Evolutionary conservation across 192 early-diverging fungal genomes (phyloP).

Genomic region (Chytriomyces hyalinus): DNA sequence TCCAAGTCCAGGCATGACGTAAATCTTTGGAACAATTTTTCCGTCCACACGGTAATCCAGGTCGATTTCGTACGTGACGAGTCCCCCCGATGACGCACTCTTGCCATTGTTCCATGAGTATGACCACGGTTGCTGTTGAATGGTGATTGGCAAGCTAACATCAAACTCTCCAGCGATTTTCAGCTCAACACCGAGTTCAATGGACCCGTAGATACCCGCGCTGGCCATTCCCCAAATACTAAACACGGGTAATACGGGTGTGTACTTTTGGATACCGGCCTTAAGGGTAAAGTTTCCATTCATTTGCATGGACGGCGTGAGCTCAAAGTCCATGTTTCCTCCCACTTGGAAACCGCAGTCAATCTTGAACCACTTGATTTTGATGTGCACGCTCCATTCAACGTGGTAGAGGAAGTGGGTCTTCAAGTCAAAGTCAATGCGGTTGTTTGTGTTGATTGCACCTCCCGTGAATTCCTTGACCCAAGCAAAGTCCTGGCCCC

Average conservation of each 20-base stretch:
- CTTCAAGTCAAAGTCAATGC: background rate
- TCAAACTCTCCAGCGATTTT: background rate
- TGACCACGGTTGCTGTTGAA: background rate
- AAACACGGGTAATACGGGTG: slow-evolving; percentile 1
- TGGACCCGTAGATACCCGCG: slow-evolving; percentile 3
- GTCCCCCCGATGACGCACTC: background rate
- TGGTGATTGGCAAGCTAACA: background rate
- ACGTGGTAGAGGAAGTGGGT: background rate
- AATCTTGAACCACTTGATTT: background rate
- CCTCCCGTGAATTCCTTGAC: background rate
- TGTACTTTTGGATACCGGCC: background rate
- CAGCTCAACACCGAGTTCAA: background rate
- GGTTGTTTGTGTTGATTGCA: background rate
- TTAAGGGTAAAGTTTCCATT: background rate
- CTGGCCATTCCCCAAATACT: background rate
- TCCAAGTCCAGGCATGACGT: slow-evolving; percentile 1
- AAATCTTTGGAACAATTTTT: background rate
- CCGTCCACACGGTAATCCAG: background rate
- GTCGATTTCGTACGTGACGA: slow-evolving; percentile 7
- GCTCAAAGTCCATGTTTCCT: background rate
- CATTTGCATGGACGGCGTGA: slow-evolving; percentile 2
- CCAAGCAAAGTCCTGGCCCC: background rate
- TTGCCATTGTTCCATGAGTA: slow-evolving; percentile 6
- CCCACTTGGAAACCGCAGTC: background rate
- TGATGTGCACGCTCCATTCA: background rate